A percentile compares a stretch with the other conserved stretches of the same genome.
These are phyloP conservation scores for Ophiobolus disseminans DNA, from an alignment of 2,329 filamentous ascomycete species.

Conservation along the genomic window DNA sequence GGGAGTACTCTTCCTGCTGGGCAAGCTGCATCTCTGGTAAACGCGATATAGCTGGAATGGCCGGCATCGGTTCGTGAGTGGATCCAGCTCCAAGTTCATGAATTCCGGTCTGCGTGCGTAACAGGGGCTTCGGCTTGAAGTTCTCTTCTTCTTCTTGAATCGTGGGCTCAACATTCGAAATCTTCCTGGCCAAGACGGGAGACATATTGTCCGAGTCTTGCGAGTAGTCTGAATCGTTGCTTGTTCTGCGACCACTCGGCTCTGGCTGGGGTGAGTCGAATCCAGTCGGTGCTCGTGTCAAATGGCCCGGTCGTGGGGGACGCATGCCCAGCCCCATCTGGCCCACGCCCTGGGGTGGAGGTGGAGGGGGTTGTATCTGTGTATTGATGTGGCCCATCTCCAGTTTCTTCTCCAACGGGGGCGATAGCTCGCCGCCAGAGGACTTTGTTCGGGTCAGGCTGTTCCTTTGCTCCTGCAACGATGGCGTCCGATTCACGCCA, in stretches of 20 bases:
- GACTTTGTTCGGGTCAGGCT: conserved; percentile 45
- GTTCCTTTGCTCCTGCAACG: conserved; percentile 34
- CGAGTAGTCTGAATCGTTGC: conserved; percentile 43
- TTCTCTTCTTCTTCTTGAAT: conserved; percentile 50
- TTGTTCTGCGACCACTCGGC: conserved; percentile 24
- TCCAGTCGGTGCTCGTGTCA: conserved; percentile 44
- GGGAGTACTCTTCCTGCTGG: conserved; percentile 32
- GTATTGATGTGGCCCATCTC: conserved; percentile 47
- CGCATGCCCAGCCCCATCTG: conserved; percentile 46
- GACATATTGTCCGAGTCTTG: conserved; percentile 40
- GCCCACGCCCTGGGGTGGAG: conserved; percentile 37
- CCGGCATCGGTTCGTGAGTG: conserved; percentile 56
- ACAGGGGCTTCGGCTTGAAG: conserved; percentile 63
- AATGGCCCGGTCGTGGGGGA: conserved; percentile 34
- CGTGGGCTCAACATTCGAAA: conserved; percentile 37
- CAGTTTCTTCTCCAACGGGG: conserved; percentile 46
- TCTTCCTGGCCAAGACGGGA: conserved; percentile 28
- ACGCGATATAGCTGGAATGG: conserved; percentile 34
- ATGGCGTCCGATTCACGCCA: conserved; percentile 36
- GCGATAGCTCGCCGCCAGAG: conserved; percentile 45
- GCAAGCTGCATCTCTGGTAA: conserved; percentile 32
- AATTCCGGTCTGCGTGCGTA: conserved; percentile 65
- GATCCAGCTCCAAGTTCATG: conserved; percentile 28
- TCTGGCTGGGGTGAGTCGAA: conserved; percentile 33
- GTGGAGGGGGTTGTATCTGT: conserved; percentile 35